These are phyloP conservation scores for Hypoxylon trugodes DNA, from an alignment of 495 filamentous ascomycete genomes.

Conservation along the genomic window DNA sequence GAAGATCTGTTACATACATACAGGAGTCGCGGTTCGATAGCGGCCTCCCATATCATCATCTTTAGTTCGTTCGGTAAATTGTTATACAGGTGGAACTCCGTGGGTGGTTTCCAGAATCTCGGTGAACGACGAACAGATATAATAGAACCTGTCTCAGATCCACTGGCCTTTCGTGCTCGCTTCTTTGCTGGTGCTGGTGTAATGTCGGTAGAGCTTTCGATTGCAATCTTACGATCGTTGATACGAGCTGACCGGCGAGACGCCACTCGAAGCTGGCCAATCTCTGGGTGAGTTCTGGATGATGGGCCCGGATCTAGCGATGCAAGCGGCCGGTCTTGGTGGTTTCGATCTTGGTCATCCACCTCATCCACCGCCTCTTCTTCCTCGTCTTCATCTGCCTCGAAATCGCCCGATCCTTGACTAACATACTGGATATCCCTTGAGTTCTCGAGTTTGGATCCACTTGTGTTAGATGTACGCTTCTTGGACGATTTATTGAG, in stretches of 20 bases:
- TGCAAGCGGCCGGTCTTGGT: background rate
- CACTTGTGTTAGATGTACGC: background rate
- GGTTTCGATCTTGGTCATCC: background rate
- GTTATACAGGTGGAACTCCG: slow-evolving; percentile 33
- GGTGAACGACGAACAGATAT: slow-evolving; percentile 34
- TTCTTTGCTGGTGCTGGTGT: background rate
- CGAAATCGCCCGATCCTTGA: background rate
- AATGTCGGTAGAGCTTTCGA: background rate
- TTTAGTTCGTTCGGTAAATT: slow-evolving; percentile 37
- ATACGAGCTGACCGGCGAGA: slow-evolving; percentile 3
- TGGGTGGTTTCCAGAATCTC: slow-evolving; percentile 38
- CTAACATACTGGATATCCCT: slow-evolving; percentile 3
- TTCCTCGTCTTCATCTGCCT: background rate
- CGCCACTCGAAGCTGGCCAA: slow-evolving; percentile 17
- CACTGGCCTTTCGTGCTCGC: background rate
- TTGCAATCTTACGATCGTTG: background rate
- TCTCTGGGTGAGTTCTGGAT: background rate
- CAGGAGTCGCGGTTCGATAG: slow-evolving; percentile 33
- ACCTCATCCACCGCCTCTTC: background rate
- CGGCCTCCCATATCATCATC: slow-evolving; percentile 44
- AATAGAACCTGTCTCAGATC: background rate
- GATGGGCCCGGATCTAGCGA: slow-evolving; percentile 1
- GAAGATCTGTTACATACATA: slow-evolving; percentile 42
- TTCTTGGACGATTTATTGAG: slow-evolving; percentile 22
- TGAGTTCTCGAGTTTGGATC: slow-evolving; percentile 24